Conservation (phyloP, 2,329 filamentous ascomycete genomes). For the Fusarium sp. region DNA sequence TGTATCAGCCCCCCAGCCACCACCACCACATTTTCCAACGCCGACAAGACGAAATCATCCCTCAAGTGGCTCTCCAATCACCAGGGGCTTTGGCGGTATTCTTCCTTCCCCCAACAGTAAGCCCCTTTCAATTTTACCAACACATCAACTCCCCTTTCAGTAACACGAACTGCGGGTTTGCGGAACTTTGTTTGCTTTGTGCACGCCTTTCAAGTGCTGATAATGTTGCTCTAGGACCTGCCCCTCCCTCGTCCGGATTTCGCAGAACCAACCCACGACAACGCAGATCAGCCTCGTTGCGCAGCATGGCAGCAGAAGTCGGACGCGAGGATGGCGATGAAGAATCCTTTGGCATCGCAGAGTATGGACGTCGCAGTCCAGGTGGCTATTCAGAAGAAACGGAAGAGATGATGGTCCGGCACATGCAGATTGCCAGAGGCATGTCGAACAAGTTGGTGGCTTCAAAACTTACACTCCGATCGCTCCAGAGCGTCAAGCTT, state of each 20-base stretch:
- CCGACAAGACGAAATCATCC: constrained; percentile 33
- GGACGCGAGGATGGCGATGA: constrained; percentile 34
- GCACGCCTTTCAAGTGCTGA: constrained; percentile 13
- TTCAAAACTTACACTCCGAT: constrained; percentile 58
- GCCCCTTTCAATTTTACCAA: constrained; percentile 1
- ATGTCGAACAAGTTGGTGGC: constrained; percentile 59
- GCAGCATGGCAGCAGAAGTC: constrained; percentile 42
- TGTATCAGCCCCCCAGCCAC: constrained; percentile 32
- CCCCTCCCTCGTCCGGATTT: constrained; percentile 40
- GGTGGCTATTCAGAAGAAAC: constrained; percentile 9
- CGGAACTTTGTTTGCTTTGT: constrained; percentile 7
- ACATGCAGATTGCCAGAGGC: constrained; percentile 60
- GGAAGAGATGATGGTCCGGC: constrained; percentile 53
- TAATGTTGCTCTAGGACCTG: constrained; percentile 31
- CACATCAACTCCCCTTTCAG: neutral
- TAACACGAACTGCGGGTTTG: constrained; percentile 9
- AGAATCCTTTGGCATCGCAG: constrained; percentile 23
- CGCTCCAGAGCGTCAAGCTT: constrained; percentile 60
- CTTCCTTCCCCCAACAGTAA: constrained; percentile 41
- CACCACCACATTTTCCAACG: constrained; percentile 25
- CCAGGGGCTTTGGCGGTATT: constrained; percentile 34
- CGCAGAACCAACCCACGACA: constrained; percentile 44
- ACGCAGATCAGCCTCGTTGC: constrained; percentile 42
- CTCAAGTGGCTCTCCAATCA: constrained; percentile 26
- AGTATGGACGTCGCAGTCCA: constrained; percentile 22